Conservation (phyloP, 495 filamentous ascomycete species). For the Aspergillus avenaceus region DNA sequence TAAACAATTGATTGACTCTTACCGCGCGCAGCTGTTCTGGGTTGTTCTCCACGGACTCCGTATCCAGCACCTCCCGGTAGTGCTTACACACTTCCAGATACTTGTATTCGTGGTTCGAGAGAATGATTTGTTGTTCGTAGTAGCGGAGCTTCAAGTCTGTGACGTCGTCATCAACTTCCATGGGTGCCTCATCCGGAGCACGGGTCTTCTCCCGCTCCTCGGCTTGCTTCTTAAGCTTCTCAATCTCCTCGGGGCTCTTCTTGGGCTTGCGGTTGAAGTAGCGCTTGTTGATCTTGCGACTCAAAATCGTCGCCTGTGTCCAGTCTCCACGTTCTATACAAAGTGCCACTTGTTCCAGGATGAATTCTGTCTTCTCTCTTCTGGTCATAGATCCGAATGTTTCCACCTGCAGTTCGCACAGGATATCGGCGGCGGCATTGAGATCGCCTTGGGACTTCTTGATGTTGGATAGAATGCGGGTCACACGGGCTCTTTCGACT, state of each 20-base stretch:
- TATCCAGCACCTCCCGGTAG: constrained; percentile 93
- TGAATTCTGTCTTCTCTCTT: constrained; percentile 97
- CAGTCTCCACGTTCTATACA: constrained; percentile 96
- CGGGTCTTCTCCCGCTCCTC: constrained; percentile 75
- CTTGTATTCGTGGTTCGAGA: constrained; percentile 94
- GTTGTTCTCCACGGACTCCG: constrained; percentile 87
- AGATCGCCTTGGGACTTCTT: constrained; percentile 93
- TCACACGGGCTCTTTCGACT: constrained; percentile 93
- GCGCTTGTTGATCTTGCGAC: constrained; percentile 91
- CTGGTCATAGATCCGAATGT: constrained; percentile 98
- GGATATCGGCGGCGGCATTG: constrained; percentile 81
- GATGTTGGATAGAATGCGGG: constrained; percentile 90
- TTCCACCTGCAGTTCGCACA: constrained; percentile 97
- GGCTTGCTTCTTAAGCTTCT: constrained; percentile 81
- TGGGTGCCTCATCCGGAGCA: constrained; percentile 64
- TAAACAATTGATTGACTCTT: constrained; percentile 34
- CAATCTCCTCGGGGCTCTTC: constrained; percentile 79
- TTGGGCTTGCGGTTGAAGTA: constrained; percentile 87
- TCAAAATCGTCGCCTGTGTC: constrained; percentile 91
- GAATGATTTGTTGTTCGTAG: constrained; percentile 91
- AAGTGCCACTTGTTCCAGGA: constrained; percentile 87
- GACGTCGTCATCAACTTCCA: constrained; percentile 80
- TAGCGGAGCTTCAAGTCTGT: constrained; percentile 94
- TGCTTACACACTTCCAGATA: constrained; percentile 97
- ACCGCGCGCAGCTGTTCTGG: constrained; percentile 78